These are phyloP conservation scores for Avena insularis DNA, from an alignment of 176 grass and related monocot species.

Conservation along the genomic window DNA sequence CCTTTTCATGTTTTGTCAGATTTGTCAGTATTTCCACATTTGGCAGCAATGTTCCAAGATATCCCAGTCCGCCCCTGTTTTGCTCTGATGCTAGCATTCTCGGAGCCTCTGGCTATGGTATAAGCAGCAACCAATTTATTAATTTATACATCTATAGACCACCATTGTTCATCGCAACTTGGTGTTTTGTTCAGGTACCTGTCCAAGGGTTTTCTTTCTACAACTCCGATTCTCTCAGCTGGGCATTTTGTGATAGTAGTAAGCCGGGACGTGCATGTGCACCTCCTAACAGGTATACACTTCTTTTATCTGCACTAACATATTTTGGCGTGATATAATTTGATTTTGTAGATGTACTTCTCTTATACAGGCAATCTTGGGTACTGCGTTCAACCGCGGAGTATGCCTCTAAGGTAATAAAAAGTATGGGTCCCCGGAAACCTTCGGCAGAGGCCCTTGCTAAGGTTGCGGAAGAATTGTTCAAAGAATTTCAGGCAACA, in stretches of 20 bases:
- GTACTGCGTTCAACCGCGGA: constrained; percentile 85
- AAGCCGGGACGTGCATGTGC: constrained; percentile 66
- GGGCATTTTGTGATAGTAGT: constrained; percentile 84
- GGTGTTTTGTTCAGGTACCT: constrained; percentile 60
- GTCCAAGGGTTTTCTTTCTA: constrained; percentile 89
- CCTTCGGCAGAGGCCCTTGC: constrained; percentile 74
- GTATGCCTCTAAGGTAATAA: constrained; percentile 72
- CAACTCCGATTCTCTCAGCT: constrained; percentile 80
- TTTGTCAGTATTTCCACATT: constrained; percentile 59
- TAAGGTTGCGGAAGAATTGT: constrained; percentile 83
- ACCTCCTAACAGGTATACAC: constrained; percentile 60
- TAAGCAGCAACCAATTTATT: constrained; percentile 13
- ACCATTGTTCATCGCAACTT: constrained; percentile 12
- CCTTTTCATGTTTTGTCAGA: constrained; percentile 57
- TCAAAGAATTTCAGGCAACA: constrained; percentile 77
- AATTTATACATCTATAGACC: constrained; percentile 12
- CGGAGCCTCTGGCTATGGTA: constrained; percentile 78
- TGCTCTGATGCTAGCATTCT: constrained; percentile 94
- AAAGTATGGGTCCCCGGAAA: constrained; percentile 66
- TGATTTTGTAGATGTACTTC: constrained; percentile 11
- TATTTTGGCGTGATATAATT: background rate
- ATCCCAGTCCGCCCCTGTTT: constrained; percentile 78
- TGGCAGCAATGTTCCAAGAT: constrained; percentile 65
- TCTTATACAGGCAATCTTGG: constrained; percentile 78
- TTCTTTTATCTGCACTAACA: background rate